Evolutionary conservation across 2,329 filamentous ascomycete genomes (phyloP).

Genomic region (Madurella fahalii): DNA sequence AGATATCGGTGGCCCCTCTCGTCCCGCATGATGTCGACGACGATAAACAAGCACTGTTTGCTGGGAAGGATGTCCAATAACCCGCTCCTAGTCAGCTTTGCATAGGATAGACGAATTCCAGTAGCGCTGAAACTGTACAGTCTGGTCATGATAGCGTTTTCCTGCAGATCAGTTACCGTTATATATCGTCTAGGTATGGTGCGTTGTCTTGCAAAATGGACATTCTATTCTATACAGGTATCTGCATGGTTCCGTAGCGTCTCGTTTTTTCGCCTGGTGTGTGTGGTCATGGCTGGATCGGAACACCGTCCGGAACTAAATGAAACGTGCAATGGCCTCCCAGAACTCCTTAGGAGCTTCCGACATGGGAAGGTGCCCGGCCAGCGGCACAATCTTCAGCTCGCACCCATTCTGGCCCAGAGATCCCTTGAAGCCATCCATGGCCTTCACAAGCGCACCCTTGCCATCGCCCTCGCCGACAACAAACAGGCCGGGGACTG

Average conservation of each 20-base stretch:
- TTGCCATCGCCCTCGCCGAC: constrained; percentile 70
- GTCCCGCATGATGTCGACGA: constrained; percentile 19
- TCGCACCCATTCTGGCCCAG: constrained; percentile 53
- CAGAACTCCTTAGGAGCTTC: constrained; percentile 69
- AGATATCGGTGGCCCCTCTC: constrained; percentile 22
- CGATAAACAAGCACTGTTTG: constrained; percentile 18
- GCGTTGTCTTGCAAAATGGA: too few relatives aligned
- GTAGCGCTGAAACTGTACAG: too few relatives aligned
- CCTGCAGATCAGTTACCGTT: too few relatives aligned
- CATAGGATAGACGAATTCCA: not conserved
- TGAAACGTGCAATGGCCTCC: constrained; percentile 55
- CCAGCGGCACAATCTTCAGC: constrained; percentile 61
- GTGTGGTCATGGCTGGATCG: too few relatives aligned
- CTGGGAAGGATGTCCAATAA: constrained; percentile 10
- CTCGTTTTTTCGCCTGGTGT: too few relatives aligned
- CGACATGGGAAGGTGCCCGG: constrained; percentile 82
- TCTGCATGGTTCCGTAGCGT: too few relatives aligned
- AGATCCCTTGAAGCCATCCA: constrained; percentile 65
- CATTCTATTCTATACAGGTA: too few relatives aligned
- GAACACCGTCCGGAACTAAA: constrained; percentile 8
- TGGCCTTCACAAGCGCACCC: constrained; percentile 68
- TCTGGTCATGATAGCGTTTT: too few relatives aligned
- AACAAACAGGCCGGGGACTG: constrained; percentile 62
- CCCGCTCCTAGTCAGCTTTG: not conserved
- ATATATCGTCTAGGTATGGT: too few relatives aligned